Evolutionary conservation across 345 rosid species (phyloP).

Genomic region (Lepidium didymum): DNA sequence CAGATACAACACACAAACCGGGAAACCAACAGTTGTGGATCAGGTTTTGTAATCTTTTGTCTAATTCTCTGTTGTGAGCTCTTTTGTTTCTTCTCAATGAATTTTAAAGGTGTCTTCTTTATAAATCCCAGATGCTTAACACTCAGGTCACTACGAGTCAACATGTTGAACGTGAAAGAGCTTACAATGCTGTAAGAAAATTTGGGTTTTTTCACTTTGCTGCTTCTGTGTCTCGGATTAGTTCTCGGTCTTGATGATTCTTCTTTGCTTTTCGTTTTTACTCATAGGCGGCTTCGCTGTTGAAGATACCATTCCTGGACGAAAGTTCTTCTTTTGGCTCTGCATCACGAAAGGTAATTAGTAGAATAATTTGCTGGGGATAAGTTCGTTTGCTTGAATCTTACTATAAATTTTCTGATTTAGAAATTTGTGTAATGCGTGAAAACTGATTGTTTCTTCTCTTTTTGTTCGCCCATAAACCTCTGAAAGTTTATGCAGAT

Average conservation of each 20-base stretch:
- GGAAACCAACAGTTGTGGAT: slow-evolving; percentile 49
- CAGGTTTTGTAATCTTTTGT: slow-evolving; percentile 42
- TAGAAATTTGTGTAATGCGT: background rate
- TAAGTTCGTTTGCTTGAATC: background rate
- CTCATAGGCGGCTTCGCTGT: slow-evolving; percentile 62
- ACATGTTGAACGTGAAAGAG: slow-evolving; percentile 74
- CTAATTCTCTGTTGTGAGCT: background rate
- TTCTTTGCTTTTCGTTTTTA: background rate
- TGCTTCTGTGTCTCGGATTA: background rate
- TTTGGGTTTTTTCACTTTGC: background rate
- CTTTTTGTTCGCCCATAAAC: background rate
- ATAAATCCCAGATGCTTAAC: slow-evolving; percentile 50
- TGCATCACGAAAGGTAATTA: slow-evolving; percentile 62
- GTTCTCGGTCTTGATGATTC: background rate
- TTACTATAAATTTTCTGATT: background rate
- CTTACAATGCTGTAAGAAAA: slow-evolving; percentile 65
- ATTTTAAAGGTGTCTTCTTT: background rate
- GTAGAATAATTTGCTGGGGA: background rate
- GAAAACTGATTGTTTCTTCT: background rate
- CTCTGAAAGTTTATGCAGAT: slow-evolving; percentile 38
- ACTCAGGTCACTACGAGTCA: slow-evolving; percentile 71
- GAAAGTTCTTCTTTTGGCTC: slow-evolving; percentile 66
- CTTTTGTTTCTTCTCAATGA: background rate
- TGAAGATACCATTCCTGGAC: slow-evolving; percentile 83
- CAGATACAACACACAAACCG: slow-evolving; percentile 40